These are phyloP conservation scores for Wilcoxina mikolae DNA, from an alignment of 495 filamentous ascomycete species.

Conservation along the genomic window DNA sequence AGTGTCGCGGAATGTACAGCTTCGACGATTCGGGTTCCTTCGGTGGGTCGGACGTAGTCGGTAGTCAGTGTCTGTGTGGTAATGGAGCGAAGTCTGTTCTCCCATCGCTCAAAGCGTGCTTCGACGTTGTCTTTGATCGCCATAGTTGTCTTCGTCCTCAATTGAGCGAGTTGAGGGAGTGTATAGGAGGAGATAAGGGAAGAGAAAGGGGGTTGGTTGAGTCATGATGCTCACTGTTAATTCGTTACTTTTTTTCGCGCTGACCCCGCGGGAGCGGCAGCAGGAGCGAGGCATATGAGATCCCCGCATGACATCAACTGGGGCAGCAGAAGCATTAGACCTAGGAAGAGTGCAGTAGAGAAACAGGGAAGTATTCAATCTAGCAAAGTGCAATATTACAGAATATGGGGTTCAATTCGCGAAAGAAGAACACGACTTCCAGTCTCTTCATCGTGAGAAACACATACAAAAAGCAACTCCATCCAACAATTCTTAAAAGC, in stretches of 20 bases:
- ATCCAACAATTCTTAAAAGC: too few relatives aligned
- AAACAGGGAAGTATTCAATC: too few relatives aligned
- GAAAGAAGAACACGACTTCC: too few relatives aligned
- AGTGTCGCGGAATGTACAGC: conserved; percentile 37
- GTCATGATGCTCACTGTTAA: not conserved
- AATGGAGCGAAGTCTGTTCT: conserved; percentile 35
- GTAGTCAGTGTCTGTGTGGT: conserved; percentile 38
- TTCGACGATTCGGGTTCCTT: conserved; percentile 32
- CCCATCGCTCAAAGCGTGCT: conserved; percentile 38
- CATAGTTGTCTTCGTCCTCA: conserved; percentile 1
- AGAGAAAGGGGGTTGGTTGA: not conserved
- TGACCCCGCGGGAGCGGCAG: not conserved
- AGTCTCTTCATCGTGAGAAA: too few relatives aligned
- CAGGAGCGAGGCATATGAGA: too few relatives aligned
- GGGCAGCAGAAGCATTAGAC: too few relatives aligned
- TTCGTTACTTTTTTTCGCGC: conserved; percentile 1
- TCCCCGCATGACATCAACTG: not conserved
- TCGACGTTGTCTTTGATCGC: conserved; percentile 13
- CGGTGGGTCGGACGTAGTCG: conserved; percentile 35
- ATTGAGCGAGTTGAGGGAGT: not conserved
- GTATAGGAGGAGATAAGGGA: not conserved
- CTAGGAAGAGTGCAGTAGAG: too few relatives aligned
- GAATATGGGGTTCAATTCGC: too few relatives aligned
- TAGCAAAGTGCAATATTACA: too few relatives aligned
- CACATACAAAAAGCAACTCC: too few relatives aligned